Percentiles rank a stretch among this genome's conserved stretches.
These are phyloP conservation scores for Colletotrichum costaricense DNA, from an alignment of 2,329 filamentous ascomycete genomes.

Conservation along the genomic window DNA sequence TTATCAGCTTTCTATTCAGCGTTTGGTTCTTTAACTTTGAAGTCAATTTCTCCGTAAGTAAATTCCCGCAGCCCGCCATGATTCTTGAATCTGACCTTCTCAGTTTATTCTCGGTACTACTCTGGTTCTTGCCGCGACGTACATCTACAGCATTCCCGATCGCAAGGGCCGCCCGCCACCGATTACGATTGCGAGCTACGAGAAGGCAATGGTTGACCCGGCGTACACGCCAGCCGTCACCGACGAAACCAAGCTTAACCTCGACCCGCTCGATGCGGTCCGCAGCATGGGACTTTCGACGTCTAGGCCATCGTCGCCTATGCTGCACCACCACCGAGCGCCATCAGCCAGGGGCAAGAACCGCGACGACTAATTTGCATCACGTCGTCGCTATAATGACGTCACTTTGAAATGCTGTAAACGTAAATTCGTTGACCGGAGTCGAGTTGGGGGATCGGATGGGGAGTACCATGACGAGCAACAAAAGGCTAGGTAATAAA, in stretches of 20 bases:
- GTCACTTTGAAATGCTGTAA: not conserved
- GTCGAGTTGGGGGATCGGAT: not conserved
- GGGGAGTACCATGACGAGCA: not conserved
- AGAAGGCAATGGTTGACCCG: slow-evolving; percentile 75
- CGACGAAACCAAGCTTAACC: slow-evolving; percentile 47
- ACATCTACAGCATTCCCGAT: slow-evolving; percentile 81
- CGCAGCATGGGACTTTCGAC: slow-evolving; percentile 54
- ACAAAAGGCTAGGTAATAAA: slow-evolving; percentile 33
- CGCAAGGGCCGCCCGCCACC: slow-evolving; percentile 71
- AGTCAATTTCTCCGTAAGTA: slow-evolving; percentile 77
- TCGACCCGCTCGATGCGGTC: slow-evolving; percentile 54
- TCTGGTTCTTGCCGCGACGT: slow-evolving; percentile 84
- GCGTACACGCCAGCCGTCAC: slow-evolving; percentile 51
- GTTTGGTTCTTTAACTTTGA: slow-evolving; percentile 86
- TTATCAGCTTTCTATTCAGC: slow-evolving; percentile 87
- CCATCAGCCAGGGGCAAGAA: slow-evolving; percentile 35
- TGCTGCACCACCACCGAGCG: slow-evolving; percentile 43
- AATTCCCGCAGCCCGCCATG: slow-evolving; percentile 5
- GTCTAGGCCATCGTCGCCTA: slow-evolving; percentile 60
- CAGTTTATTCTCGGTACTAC: slow-evolving; percentile 86
- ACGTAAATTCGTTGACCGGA: not conserved
- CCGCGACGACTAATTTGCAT: slow-evolving; percentile 31
- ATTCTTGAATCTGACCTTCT: not conserved
- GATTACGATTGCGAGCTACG: slow-evolving; percentile 78
- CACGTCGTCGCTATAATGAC: not conserved